Conservation (phyloP, 257 asterid species). For the Craterostigma plantagineum region DNA sequence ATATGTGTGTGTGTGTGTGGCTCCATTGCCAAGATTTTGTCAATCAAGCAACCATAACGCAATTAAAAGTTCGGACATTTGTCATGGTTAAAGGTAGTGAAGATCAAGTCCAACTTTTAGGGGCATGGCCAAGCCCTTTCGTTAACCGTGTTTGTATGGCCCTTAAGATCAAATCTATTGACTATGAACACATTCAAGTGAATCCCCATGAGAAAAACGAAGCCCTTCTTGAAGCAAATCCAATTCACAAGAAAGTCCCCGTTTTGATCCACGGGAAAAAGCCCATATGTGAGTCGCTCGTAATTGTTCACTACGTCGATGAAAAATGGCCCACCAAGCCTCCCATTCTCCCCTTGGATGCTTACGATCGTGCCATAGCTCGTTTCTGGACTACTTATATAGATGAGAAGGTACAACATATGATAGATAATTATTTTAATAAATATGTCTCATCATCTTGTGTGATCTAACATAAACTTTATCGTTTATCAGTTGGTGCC, state of each 20-base stretch:
- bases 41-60: too few species aligned
- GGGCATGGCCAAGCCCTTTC: constrained; percentile 19
- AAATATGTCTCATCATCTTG: too few species aligned
- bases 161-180: constrained; percentile 27
- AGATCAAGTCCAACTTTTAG: constrained; percentile 24
- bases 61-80: too few species aligned
- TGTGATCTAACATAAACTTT: too few species aligned
- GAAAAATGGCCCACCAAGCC: constrained; percentile 8
- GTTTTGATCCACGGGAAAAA: constrained; percentile 23
- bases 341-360: constrained; percentile 14
- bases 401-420: constrained; percentile 41
- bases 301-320: constrained; percentile 12
- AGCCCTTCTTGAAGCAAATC: constrained; percentile 28
- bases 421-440: too few species aligned
- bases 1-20: too few species aligned
- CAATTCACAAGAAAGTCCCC: constrained; percentile 35
- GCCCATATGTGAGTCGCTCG: constrained; percentile 26
- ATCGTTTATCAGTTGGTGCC: too few species aligned
- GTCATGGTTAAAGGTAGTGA: too few species aligned
- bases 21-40: too few species aligned
- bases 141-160: constrained; percentile 29
- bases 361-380: constrained; percentile 17
- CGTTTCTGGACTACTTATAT: constrained; percentile 43
- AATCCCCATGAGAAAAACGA: constrained; percentile 14
- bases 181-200: constrained; percentile 20